Conservation (phyloP, 805 yeast species). For the Candida qinlingensis region DNA sequence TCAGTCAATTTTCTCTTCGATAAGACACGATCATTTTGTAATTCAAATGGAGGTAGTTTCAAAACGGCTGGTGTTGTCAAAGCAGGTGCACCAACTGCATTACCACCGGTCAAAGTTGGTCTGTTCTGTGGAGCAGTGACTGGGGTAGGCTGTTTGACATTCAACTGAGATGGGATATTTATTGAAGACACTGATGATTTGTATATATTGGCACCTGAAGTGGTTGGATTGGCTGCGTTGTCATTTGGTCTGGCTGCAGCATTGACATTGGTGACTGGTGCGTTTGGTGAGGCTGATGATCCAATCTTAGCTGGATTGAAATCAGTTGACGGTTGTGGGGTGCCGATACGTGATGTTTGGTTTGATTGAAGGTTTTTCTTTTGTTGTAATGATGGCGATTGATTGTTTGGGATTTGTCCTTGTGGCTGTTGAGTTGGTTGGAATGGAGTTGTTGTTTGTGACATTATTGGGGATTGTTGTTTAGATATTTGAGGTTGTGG, state of each 20-base stretch:
- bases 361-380: constrained; percentile 14
- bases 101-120: constrained; percentile 82
- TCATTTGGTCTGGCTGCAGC: constrained; percentile 42
- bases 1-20: constrained; percentile 88
- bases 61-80: constrained; percentile 71
- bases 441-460: constrained; percentile 1
- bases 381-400: constrained; percentile 12
- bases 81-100: constrained; percentile 64
- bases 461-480: constrained; percentile 13
- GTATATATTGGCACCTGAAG: constrained; percentile 28
- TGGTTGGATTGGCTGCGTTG: constrained; percentile 21
- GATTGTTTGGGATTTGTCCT: constrained; percentile 11
- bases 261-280: constrained; percentile 42
- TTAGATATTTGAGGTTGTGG: constrained; percentile 12
- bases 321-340: constrained; percentile 17
- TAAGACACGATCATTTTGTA: constrained; percentile 76
- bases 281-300: constrained; percentile 25
- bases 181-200: constrained; percentile 50
- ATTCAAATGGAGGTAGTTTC: constrained; percentile 76
- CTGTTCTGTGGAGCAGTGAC: constrained; percentile 62
- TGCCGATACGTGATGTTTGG: constrained; percentile 16
- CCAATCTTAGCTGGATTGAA: constrained; percentile 9
- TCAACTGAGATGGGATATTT: constrained; percentile 65
- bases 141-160: constrained; percentile 61
- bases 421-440: constrained; percentile 8